Evolutionary conservation across 2,329 filamentous ascomycete genomes (phyloP), one percentile per base, ranked within the genome.

Genomic region (Sclerotinia borealis): DNA sequence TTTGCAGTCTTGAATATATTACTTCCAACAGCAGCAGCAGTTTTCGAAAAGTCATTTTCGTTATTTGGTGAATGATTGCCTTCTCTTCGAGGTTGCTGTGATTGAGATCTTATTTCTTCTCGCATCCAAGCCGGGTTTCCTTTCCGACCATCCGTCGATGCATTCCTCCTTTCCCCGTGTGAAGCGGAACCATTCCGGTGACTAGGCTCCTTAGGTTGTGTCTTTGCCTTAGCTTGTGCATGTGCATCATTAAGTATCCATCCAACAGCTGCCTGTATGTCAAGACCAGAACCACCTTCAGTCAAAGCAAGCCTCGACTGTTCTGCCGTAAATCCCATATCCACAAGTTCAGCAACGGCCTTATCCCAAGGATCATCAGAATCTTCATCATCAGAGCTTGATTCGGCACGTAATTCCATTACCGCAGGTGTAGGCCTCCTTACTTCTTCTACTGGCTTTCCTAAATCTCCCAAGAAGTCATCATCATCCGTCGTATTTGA

Each of bases 1-100:
- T 96, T 96, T 2, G 95, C 95, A 3, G 93, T 95, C 75, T 99
- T 99, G 75, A 98, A 87, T 15, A 99, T 77, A 66, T 84, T 96
- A 50, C 80, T 91, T 0, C 95, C 91, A 72, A 98, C 82, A 39
- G 93, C 89, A 7, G 91, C 86, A 2, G 93, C 93, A 49, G 89
- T 83, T 72, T 93, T 92, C 19, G 91, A 81, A 63, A 96, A 81
- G 70, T 97, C 93, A 60, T 81, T 86, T 1, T 92, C 90, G 9
- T 75, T 79, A 49, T 77, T 77, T 4, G 84, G 83, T 1, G 86
- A 85, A 64, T 79, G 77, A 64, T 78, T 83, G 58, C 88, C 83
- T 56, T 79, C 76, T 52, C 77, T 76, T 62, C 81, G 77, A 22
- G 79, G 77, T 45, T 54, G 54, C 31, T 78, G 77, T 52, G 81